These are phyloP conservation scores for Colletotrichum sp. DNA, from an alignment of 2,329 filamentous ascomycete species.

Conservation along the genomic window DNA sequence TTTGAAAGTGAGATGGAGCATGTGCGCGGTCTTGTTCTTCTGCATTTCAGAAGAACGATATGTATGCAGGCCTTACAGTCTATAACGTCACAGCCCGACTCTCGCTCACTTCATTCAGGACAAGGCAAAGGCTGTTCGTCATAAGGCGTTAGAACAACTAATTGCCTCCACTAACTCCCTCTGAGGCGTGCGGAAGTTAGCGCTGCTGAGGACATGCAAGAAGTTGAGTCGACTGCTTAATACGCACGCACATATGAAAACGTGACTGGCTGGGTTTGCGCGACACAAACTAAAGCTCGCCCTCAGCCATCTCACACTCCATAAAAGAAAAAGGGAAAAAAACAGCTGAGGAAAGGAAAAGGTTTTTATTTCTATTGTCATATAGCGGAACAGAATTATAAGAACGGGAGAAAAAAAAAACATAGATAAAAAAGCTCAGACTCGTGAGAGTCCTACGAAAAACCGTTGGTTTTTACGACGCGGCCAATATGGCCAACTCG, in stretches of 20 bases:
- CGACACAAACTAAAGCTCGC: not conserved
- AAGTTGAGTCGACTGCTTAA: not conserved
- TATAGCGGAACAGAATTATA: accelerated
- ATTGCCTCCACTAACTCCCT: not conserved
- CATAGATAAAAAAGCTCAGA: not conserved
- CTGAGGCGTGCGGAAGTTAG: accelerated
- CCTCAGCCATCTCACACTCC: not conserved
- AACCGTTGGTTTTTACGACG: not conserved
- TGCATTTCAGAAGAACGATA: not conserved
- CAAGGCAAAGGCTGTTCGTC: not conserved
- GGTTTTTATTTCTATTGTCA: not conserved
- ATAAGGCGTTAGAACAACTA: not conserved
- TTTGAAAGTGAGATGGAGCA: not conserved
- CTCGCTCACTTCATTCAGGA: too few species aligned
- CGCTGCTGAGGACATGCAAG: not conserved
- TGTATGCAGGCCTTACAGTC: too few species aligned
- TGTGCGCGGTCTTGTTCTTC: not conserved
- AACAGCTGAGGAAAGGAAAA: not conserved
- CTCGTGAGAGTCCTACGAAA: not conserved
- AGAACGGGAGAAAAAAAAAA: not conserved
- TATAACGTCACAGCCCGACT: too few species aligned
- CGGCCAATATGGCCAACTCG: not conserved
- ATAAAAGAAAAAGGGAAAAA: not conserved
- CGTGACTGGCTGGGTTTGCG: not conserved
- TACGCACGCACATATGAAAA: not conserved